phyloP scores from a whole-genome alignment of 345 rosid genomes.

The Heritiera littoralis region DNA sequence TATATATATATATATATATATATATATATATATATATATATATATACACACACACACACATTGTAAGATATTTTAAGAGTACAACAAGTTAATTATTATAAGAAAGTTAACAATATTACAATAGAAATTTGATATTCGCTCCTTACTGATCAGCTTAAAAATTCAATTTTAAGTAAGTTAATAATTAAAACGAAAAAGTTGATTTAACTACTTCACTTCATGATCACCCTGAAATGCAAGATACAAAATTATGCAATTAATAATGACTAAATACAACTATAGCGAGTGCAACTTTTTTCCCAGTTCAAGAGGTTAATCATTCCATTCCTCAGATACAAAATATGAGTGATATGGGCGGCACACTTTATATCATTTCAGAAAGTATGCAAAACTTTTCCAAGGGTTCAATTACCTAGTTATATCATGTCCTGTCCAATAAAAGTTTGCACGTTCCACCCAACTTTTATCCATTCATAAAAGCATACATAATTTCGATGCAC shows the following conservation, averaged over 20 bases:
- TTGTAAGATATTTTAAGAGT: too few species aligned
- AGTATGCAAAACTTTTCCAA: background rate
- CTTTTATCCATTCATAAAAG: background rate
- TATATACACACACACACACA: too few species aligned
- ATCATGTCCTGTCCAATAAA: slow-evolving; percentile 4
- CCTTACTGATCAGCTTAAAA: background rate
- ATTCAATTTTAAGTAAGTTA: too few species aligned
- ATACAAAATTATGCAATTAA: background rate
- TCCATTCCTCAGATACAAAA: too few species aligned
- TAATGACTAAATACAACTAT: background rate
- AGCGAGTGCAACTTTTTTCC: slow-evolving; percentile 12
- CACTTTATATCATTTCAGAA: slow-evolving; percentile 24
- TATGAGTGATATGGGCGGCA: background rate
- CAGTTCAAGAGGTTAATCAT: slow-evolving; percentile 33
- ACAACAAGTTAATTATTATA: too few species aligned
- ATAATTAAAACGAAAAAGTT: background rate
- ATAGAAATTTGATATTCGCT: background rate
- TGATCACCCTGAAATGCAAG: background rate
- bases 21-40: too few species aligned
- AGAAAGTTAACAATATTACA: background rate
- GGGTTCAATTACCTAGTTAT: background rate
- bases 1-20: too few species aligned
- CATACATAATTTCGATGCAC: too few species aligned
- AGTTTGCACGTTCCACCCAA: background rate
- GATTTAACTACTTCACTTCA: background rate